Evolutionary conservation across 805 yeast species (phyloP), one percentile per base, ranked within the genome.

Genomic region (Candida vaughaniae): DNA sequence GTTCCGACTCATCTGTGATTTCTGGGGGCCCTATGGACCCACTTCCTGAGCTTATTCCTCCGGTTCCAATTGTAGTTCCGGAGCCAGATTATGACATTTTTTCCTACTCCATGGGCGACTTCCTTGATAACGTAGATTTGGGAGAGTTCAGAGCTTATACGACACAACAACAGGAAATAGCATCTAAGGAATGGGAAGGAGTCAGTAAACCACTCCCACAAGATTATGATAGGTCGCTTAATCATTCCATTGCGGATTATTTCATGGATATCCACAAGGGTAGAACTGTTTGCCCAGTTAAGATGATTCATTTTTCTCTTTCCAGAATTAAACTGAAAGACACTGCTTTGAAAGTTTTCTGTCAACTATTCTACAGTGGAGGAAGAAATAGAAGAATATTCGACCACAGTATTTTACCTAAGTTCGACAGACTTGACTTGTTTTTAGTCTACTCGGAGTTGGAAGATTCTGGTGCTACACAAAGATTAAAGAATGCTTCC

Each of bases 111-210:
- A 30, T 36, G 14, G 39, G 31, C n/a, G 31, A 36, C 11, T 36
- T 12, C 26, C 28, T 36, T 25, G 39, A 36, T 25, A 34, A 36
- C 30, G 39, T 23, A 6, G 30, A 36, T 18, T 29, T 25, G 16
- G 34, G 35, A 4, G 22, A 25, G 10, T 36, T 36, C 14, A 29
- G 30, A 3, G 39, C 27, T 14, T 29, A 29, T 22, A 7, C 33
- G 6, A 20, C 20, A 17, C 20, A 33, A 19, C 28, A 11, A 12
- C 14, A 25, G n/a, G 28, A 25, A 25, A 9, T 25, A 6, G 28
- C 28, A 8, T 7, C 14, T 9, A 25, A 20, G 23, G 23, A 20
- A 20, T 20, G 23, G 23, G 23, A 20, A 20, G 23, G 23, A 7
- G 10, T 20, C 10, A 20, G 23, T 20, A 20, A 20, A 20, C 23